These are phyloP conservation scores for Cytospora piceae DNA, from an alignment of 2,329 filamentous ascomycete species.

Conservation along the genomic window DNA sequence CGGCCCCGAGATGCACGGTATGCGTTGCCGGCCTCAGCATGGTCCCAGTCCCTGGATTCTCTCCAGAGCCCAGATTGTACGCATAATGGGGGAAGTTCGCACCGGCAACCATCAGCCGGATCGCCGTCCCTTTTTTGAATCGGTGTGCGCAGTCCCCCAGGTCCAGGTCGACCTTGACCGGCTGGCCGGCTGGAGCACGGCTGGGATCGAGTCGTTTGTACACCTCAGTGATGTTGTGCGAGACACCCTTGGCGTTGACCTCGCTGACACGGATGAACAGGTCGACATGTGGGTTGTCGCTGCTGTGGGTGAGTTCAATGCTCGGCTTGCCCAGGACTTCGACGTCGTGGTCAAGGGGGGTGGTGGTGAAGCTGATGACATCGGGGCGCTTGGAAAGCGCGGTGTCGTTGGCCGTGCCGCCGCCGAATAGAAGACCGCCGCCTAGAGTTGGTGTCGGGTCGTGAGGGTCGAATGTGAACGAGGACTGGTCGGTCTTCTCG, in stretches of 20 bases:
- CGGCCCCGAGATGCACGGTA: constrained; percentile 19
- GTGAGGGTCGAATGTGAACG: constrained; percentile 35
- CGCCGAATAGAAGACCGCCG: constrained; percentile 24
- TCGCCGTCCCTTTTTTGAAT: constrained; percentile 32
- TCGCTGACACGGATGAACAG: constrained; percentile 35
- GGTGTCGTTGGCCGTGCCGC: constrained; percentile 32
- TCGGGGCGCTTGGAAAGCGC: constrained; percentile 32
- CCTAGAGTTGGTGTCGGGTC: constrained; percentile 36
- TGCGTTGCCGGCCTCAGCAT: constrained; percentile 28
- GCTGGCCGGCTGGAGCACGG: not conserved
- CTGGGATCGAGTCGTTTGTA: constrained; percentile 32
- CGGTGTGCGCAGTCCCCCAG: constrained; percentile 34
- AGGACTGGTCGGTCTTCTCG: not conserved
- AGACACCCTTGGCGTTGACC: constrained; percentile 33
- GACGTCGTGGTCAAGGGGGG: constrained; percentile 31
- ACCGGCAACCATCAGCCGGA: constrained; percentile 35
- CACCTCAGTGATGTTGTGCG: constrained; percentile 34
- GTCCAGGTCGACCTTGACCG: constrained; percentile 24
- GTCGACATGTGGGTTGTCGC: constrained; percentile 34
- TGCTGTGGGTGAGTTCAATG: constrained; percentile 34
- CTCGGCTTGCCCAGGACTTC: constrained; percentile 33
- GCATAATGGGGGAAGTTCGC: constrained; percentile 32
- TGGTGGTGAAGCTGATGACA: constrained; percentile 33
- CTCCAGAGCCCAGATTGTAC: constrained; percentile 32
- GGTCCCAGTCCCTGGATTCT: constrained; percentile 30